Evolutionary conservation across 306 rosid genomes (phyloP).

Genomic region (Casuarina glauca): DNA sequence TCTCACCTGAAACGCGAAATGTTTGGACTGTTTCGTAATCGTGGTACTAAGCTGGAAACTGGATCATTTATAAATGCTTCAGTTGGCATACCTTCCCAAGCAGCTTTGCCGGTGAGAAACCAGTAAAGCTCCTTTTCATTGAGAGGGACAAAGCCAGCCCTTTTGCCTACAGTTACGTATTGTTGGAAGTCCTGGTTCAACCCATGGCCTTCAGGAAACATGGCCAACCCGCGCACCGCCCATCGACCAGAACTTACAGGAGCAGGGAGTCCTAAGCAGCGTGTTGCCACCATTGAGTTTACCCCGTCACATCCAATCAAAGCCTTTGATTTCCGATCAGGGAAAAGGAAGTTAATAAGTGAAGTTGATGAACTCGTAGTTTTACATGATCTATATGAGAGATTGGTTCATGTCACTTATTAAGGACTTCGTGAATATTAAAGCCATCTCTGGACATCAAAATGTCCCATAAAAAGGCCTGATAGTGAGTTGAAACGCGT

Average conservation of each 20-base stretch:
- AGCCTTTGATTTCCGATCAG: neutral
- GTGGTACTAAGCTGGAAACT: too few relatives aligned
- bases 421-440: too few relatives aligned
- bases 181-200: neutral
- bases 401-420: too few relatives aligned
- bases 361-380: too few relatives aligned
- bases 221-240: constrained; percentile 29
- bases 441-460: too few relatives aligned
- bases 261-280: constrained; percentile 25
- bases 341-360: too few relatives aligned
- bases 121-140: constrained; percentile 27
- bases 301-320: constrained; percentile 40
- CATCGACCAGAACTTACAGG: constrained; percentile 27
- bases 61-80: too few relatives aligned
- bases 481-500: too few relatives aligned
- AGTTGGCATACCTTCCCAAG: neutral
- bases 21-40: neutral
- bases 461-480: too few relatives aligned
- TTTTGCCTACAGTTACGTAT: constrained; percentile 12
- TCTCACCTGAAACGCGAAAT: neutral
- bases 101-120: constrained; percentile 10
- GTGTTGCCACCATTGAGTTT: constrained; percentile 28
- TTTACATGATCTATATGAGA: too few relatives aligned
- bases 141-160: constrained; percentile 32
- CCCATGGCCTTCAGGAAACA: constrained; percentile 34